Evolutionary conservation across 768 basidiomycete species (phyloP).

Genomic region (Suillus tomentosus): DNA sequence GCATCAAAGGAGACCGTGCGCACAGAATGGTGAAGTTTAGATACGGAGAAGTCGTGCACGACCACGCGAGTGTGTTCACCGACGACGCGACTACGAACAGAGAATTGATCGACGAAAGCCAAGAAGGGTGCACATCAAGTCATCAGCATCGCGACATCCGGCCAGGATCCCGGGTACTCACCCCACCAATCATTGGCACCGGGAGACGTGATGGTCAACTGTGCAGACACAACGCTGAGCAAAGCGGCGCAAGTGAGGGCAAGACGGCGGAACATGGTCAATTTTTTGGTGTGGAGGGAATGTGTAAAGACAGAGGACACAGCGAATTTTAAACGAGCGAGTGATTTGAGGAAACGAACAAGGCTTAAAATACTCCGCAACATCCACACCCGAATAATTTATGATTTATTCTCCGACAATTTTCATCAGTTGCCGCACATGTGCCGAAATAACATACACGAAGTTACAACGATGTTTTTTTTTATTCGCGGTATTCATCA

Average conservation of each 20-base stretch:
- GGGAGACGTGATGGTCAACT: constrained; percentile 49
- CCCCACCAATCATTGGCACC: constrained; percentile 60
- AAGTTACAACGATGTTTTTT: neutral
- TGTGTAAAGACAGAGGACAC: constrained; percentile 19
- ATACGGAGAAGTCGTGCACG: constrained; percentile 45
- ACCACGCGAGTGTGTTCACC: constrained; percentile 61
- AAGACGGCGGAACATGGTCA: constrained; percentile 38
- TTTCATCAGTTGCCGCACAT: neutral
- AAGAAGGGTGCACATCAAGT: neutral
- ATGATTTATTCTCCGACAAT: constrained; percentile 29
- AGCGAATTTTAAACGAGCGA: constrained; percentile 25
- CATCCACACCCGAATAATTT: constrained; percentile 10
- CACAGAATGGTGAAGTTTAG: constrained; percentile 54
- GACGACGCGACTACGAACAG: constrained; percentile 52
- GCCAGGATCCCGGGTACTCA: constrained; percentile 34
- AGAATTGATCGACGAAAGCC: neutral
- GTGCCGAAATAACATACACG: neutral
- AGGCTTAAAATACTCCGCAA: constrained; percentile 15
- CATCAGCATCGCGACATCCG: neutral
- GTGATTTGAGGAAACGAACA: constrained; percentile 13
- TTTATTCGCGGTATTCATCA: neutral
- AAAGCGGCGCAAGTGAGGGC: constrained; percentile 42
- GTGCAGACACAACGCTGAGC: constrained; percentile 39
- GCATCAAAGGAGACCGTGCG: constrained; percentile 27
- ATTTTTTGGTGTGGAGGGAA: neutral